Evolutionary conservation across 805 yeast species (phyloP), one percentile per base, ranked within the genome.

Genomic region (Candida golubevii): DNA sequence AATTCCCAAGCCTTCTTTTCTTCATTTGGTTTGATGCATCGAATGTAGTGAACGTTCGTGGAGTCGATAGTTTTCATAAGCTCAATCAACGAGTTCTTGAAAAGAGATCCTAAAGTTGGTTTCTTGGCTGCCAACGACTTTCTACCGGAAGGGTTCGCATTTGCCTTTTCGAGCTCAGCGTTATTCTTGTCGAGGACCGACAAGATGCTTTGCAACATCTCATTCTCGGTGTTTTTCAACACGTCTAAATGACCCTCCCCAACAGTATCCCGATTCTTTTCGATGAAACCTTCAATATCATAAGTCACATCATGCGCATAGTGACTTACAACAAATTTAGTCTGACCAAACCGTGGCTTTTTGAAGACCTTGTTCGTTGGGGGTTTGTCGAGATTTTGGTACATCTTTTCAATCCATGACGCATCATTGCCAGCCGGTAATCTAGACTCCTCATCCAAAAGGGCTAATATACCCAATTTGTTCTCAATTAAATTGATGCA

Each of bases 1-100:
- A 91, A 91, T 62, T 83, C 85, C 98, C 99, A 91, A 1, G 98
- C 96, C 49, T 80, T 83, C 66, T 93, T 91, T 51, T 82, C 83
- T 58, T 89, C 97, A 63, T 91, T 91, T 6, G 99, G 98, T 66
- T 91, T 91, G 62, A 93, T 91, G 74, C 99, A 91, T 62, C 99
- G 84, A 61, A 91, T 91, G 60, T 91, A 91, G 65, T 91, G 99
- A 33, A 85, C 99, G 63, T 93, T 91, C 2, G 98, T 91, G 1
- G 96, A 85, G 63, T 91, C 81, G 46, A 91, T 91, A 0, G 98
- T 91, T 32, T 69, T 71, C 99, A 93, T 91, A 54, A 91, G 78
- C 57, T 91, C 97, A 56, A 89, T 86, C 66, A 91, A 76, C 2
- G 97, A 91, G 44, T 81, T 82, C 63, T 91, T 91, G 77, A 91